Evolutionary conservation across 1,139 yeast genomes (phyloP).

Genomic region (Suhomyces terraborum): DNA sequence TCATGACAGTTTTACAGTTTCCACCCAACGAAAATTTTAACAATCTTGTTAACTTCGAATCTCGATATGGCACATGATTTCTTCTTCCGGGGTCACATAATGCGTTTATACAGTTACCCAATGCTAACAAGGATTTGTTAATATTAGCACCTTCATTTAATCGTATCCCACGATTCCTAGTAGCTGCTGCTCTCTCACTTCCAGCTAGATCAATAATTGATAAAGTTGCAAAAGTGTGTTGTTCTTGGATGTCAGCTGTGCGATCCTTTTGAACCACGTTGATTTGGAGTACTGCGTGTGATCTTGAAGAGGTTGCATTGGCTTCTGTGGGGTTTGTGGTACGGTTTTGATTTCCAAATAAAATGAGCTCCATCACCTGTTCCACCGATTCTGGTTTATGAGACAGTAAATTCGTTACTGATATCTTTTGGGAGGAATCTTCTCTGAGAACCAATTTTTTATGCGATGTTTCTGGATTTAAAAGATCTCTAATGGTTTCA

Average conservation of each 20-base stretch:
- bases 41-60: slow-evolving; percentile 82
- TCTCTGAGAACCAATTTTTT: slow-evolving; percentile 65
- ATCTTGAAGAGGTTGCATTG: slow-evolving; percentile 83
- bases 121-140: slow-evolving; percentile 80
- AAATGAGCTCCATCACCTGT: slow-evolving; percentile 79
- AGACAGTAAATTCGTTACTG: slow-evolving; percentile 72
- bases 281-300: slow-evolving; percentile 89
- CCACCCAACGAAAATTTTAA: slow-evolving; percentile 92
- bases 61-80: slow-evolving; percentile 86
- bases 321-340: slow-evolving; percentile 90
- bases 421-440: slow-evolving; percentile 64
- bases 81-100: slow-evolving; percentile 70
- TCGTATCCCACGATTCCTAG: slow-evolving; percentile 77
- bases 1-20: slow-evolving; percentile 92
- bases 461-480: slow-evolving; percentile 54
- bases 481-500: slow-evolving; percentile 79
- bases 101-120: slow-evolving; percentile 94
- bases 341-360: slow-evolving; percentile 71
- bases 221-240: slow-evolving; percentile 74
- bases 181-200: slow-evolving; percentile 90
- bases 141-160: slow-evolving; percentile 91
- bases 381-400: slow-evolving; percentile 67
- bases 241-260: slow-evolving; percentile 64
- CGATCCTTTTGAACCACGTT: slow-evolving; percentile 65
- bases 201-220: slow-evolving; percentile 93